Evolutionary conservation across 257 asterid genomes (phyloP), one percentile per base, ranked within the genome.

Genomic region (Solanum infundibuliforme): DNA sequence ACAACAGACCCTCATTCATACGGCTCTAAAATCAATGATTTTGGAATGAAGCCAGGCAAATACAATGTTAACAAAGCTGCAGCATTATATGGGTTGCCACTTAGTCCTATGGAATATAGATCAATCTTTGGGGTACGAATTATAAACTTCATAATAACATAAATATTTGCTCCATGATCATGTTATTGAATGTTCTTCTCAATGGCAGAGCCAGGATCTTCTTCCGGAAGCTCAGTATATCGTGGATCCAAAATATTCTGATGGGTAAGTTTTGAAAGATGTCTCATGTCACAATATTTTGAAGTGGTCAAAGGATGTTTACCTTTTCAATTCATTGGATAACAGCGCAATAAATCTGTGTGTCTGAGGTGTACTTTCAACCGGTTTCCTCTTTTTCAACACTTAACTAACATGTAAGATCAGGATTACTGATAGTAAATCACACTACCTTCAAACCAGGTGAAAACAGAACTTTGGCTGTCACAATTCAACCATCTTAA

Each of bases 181-280:
- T 20, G 27, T 90, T 86, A 91, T 89, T 48, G 86, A 86, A 69
- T 83, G 77, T 43, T 20, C 90, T 89, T 83, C 86, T 60, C 90
- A 25, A n/a, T 87, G 83, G 77, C 97, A 97, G 99, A 92, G 92
- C 91, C 95, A 91, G 89, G 90, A 88, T 62, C 68, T 93, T 20
- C 31, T 91, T 87, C 98, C 99, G 14, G 94, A 92, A 92, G 99
- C 98, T 84, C 95, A 92, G 87, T 91, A 91, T 91, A 91, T 95
- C 62, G 60, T 91, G 83, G 97, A 95, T 88, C 98, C 98, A 81
- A 94, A 92, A 87, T 93, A 91, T 84, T 93, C 98, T 88, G 92
- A 90, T 34, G 98, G 99, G 99, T 95, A 90, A 87, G 96, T 75
- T 87, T 55, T 85, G 5, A 20, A 35, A 23, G n/a, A 58, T n/a